Percentiles rank a stretch among this genome's conserved stretches.
These are phyloP conservation scores for Alternaria hordeiaustralica DNA, from an alignment of 2,329 filamentous ascomycete genomes.

Conservation along the genomic window DNA sequence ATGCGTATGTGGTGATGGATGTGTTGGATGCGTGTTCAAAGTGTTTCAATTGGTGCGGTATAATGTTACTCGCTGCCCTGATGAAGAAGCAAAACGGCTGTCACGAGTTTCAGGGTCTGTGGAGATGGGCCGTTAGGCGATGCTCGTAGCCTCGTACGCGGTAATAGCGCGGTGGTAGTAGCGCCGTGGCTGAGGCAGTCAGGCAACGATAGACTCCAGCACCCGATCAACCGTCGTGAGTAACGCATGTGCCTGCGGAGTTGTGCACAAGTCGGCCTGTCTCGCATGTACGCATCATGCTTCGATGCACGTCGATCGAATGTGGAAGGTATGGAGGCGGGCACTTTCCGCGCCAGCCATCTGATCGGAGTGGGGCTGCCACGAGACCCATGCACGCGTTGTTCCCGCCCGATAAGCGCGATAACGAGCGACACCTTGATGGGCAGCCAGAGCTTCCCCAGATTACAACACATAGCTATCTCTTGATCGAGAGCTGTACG, in stretches of 20 bases:
- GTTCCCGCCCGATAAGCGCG: slow-evolving; percentile 22
- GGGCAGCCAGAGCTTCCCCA: slow-evolving; percentile 8
- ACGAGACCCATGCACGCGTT: slow-evolving; percentile 26
- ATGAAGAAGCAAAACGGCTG: slow-evolving; percentile 5
- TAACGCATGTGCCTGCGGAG: not conserved
- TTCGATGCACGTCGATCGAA: not conserved
- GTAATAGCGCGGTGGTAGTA: not conserved
- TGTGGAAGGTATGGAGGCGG: slow-evolving; percentile 2
- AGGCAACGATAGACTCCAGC: not conserved
- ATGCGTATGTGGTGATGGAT: not conserved
- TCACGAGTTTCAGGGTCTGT: slow-evolving; percentile 3
- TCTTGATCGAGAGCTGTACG: not conserved
- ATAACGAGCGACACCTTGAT: slow-evolving; percentile 24
- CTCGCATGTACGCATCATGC: not conserved
- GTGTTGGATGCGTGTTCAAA: not conserved
- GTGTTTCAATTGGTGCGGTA: not conserved
- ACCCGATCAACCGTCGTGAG: not conserved
- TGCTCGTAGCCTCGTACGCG: not conserved
- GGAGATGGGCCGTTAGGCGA: not conserved
- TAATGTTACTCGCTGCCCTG: not conserved
- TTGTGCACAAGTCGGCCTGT: not conserved
- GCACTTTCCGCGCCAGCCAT: slow-evolving; percentile 4
- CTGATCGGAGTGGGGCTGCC: slow-evolving; percentile 18
- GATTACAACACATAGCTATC: slow-evolving; percentile 3
- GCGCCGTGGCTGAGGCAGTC: not conserved